Base-by-base conservation (phyloP, 129 eudicot species). In the Flaveria linearis region DNA sequence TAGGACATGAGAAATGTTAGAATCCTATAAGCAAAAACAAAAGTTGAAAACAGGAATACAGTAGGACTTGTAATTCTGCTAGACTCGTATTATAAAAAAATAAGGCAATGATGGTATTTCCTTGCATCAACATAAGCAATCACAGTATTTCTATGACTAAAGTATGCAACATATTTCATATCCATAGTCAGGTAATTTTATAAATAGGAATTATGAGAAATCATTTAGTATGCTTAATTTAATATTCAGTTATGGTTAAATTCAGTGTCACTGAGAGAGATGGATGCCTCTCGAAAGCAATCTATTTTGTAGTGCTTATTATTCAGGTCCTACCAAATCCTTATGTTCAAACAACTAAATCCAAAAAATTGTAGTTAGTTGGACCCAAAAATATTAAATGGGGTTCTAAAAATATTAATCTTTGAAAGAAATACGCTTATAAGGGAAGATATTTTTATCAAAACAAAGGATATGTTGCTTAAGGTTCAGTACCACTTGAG, bases 1-100 rank as follows among this genome's bases (percentile, higher is more conserved):
- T 86, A 86, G 82, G 76, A 82, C 80, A 89, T 87, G 92, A 86
- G 89, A 84, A 73, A 80, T 75, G 86, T 85, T 84, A 85, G 85
- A 70, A 83, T 75, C 71, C 72, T 77, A 76, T 55, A 88, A 73
- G 75, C 69, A 64, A 61, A 25, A 10, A 72, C 52, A 78, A 45
- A 69, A 42, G 23, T 55, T 16, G 42, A 68, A 77, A 78, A 57
- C 63, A 78, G 30, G 76, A 62, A 22, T 53, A 71, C 36, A 71
- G 67, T 39, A 71, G 62, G 56, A 62, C 68, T 43, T 57, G 68
- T 20, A 57, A 22, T 39, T 42, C 43, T 20, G 65, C 65, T 22
- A 9, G 15, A 58, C 65, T 58, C 0, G 6, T 23, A 58, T 22
- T 58, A 58, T 58, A 22, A 2, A 57, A 56, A 57, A 22, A 10